These are phyloP conservation scores for Rhinocladiella similis DNA, from an alignment of 2,329 filamentous ascomycete genomes.

Conservation along the genomic window DNA sequence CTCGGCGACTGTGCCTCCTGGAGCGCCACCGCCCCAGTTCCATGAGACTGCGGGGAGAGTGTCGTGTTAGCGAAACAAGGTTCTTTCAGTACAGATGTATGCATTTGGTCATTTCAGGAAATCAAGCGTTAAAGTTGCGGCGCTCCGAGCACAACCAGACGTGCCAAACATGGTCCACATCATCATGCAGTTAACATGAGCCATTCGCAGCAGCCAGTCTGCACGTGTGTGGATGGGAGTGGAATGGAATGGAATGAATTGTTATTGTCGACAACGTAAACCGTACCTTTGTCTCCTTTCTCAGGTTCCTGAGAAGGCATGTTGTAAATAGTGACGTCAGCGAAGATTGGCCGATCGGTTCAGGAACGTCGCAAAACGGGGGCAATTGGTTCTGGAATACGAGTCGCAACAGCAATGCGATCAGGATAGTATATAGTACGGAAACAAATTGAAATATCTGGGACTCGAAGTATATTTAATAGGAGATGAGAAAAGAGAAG, in stretches of 20 bases:
- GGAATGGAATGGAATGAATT: too few relatives aligned
- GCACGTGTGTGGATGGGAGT: too few relatives aligned
- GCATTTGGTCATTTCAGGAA: too few relatives aligned
- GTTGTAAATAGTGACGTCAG: conserved; percentile 27
- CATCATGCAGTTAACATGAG: too few relatives aligned
- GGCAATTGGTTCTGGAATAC: too few relatives aligned
- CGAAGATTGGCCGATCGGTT: not conserved
- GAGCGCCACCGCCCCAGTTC: conserved; percentile 59
- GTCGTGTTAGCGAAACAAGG: not conserved
- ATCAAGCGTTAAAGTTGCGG: too few relatives aligned
- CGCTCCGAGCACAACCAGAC: too few relatives aligned
- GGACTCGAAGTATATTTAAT: not conserved
- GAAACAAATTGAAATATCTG: too few relatives aligned
- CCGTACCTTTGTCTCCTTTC: conserved; percentile 53
- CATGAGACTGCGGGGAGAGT: conserved; percentile 56
- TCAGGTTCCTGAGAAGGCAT: conserved; percentile 52
- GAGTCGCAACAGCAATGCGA: conserved; percentile 23
- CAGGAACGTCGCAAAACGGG: not conserved
- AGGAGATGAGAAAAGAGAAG: conserved; percentile 4
- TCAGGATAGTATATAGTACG: not conserved
- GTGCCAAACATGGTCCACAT: too few relatives aligned
- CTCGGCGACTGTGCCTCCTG: conserved; percentile 59
- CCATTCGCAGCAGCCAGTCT: too few relatives aligned
- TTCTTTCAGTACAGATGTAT: too few relatives aligned
- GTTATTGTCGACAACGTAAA: not conserved